Evolutionary conservation across 352 stramenopile species (phyloP).

Genomic region (Globisporangium radiosum): DNA sequence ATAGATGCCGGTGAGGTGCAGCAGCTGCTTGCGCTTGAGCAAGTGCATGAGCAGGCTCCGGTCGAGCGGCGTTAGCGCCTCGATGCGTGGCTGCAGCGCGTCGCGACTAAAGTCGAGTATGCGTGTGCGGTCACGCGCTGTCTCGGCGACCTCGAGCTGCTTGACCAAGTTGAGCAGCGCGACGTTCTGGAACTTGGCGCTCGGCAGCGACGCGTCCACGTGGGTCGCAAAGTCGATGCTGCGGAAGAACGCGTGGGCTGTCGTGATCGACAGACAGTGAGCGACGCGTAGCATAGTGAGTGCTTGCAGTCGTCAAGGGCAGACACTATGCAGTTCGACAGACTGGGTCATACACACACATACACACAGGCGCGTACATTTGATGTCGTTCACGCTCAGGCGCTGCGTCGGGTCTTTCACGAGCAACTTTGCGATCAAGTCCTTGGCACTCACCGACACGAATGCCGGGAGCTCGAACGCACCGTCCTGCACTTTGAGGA

Average conservation of each 20-base stretch:
- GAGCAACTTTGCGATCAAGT: slow-evolving; percentile 59
- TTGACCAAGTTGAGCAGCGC: slow-evolving; percentile 39
- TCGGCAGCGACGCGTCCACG: slow-evolving; percentile 31
- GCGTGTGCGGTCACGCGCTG: slow-evolving; percentile 15
- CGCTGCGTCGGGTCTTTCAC: slow-evolving; percentile 32
- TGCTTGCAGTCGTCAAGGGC: background rate
- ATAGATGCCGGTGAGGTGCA: slow-evolving; percentile 68
- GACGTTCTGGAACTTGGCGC: slow-evolving; percentile 31
- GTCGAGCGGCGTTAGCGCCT: slow-evolving; percentile 19
- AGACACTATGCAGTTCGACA: background rate
- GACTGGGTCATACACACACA: background rate
- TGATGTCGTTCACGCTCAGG: slow-evolving; percentile 40
- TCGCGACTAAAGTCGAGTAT: slow-evolving; percentile 10
- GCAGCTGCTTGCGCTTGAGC: slow-evolving; percentile 61
- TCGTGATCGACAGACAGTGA: no score
- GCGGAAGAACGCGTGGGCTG: slow-evolving; percentile 73
- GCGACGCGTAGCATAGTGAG: background rate
- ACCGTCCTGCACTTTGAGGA: slow-evolving; percentile 65
- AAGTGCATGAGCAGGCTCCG: slow-evolving; percentile 69
- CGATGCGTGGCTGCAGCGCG: slow-evolving; percentile 27
- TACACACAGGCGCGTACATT: slow-evolving; percentile 30
- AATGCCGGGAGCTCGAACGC: slow-evolving; percentile 54
- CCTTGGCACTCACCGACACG: slow-evolving; percentile 47
- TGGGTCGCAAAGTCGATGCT: slow-evolving; percentile 62
- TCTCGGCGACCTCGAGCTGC: slow-evolving; percentile 35